phyloP scores from a whole-genome alignment of 176 grass and related monocot genomes.

The Triticum monococcum region DNA sequence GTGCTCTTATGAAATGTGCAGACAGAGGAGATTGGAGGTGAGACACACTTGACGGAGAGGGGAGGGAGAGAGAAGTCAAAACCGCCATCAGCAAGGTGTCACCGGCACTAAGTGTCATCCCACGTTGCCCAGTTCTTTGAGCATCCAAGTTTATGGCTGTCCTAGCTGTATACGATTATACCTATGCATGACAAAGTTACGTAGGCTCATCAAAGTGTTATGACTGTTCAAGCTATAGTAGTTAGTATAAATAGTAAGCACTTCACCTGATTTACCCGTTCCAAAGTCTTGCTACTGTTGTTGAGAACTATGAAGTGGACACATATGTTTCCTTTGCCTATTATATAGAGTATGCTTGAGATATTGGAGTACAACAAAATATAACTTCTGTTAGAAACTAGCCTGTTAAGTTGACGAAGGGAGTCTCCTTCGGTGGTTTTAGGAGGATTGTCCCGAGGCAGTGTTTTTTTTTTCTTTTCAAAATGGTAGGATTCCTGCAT shows the following conservation, averaged over 20 bases:
- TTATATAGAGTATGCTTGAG: background rate
- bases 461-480: too few relatives aligned
- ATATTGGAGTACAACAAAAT: background rate
- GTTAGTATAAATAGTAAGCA: background rate
- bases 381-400: background rate
- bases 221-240: background rate
- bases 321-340: background rate
- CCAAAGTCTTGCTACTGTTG: background rate
- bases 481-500: too few relatives aligned
- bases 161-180: too few relatives aligned
- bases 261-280: background rate
- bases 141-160: background rate
- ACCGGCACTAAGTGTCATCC: too few relatives aligned
- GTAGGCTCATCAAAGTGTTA: background rate
- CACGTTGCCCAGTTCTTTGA: background rate
- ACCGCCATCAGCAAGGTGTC: too few relatives aligned
- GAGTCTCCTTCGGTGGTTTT: too few relatives aligned
- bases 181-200: background rate
- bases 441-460: too few relatives aligned
- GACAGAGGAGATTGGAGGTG: too few relatives aligned
- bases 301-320: background rate
- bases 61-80: too few relatives aligned
- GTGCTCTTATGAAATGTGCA: too few relatives aligned
- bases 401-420: background rate
- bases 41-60: too few relatives aligned